Evolutionary conservation across 2,329 filamentous ascomycete species (phyloP).

Genomic region (Huntiella moniliformis): DNA sequence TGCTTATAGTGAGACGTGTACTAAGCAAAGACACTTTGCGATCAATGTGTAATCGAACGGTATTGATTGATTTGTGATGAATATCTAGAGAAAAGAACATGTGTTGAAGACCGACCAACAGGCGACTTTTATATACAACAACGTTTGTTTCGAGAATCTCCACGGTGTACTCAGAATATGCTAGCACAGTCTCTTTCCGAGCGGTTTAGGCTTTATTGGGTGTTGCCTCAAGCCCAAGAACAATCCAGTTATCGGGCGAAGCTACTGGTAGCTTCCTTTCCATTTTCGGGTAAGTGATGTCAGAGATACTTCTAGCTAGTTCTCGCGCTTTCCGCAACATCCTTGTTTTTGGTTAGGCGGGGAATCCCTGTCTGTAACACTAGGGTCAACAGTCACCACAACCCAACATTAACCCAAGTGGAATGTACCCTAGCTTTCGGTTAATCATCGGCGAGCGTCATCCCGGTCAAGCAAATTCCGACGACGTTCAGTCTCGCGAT

Average conservation of each 20-base stretch:
- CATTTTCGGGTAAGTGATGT: conserved; percentile 7
- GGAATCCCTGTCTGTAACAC: conserved; percentile 1
- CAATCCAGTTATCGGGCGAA: conserved; percentile 1
- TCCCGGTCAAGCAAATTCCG: conserved; percentile 9
- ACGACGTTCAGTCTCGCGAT: conserved; percentile 4
- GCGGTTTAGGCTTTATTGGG: neutral
- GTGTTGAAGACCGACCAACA: neutral
- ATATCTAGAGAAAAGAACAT: conserved; percentile 1
- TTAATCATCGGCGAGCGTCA: conserved; percentile 5
- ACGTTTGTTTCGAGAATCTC: neutral
- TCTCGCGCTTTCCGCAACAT: conserved; percentile 10
- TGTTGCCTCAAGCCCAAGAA: neutral
- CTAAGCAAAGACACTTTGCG: no score
- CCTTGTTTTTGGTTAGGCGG: conserved; percentile 2
- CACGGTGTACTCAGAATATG: neutral
- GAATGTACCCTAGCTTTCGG: neutral
- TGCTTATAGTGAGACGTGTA: neutral
- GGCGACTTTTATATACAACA: neutral
- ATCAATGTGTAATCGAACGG: neutral
- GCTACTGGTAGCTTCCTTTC: conserved; percentile 8
- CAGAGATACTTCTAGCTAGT: conserved; percentile 8
- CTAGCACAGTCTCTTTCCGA: neutral
- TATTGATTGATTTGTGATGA: neutral
- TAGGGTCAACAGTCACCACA: neutral
- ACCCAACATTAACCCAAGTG: no score